A percentile compares a stretch with the other conserved stretches of the same genome.
Evolutionary conservation across 2,329 filamentous ascomycete genomes (phyloP).

Genomic region (Dothideomycetes sp.): DNA sequence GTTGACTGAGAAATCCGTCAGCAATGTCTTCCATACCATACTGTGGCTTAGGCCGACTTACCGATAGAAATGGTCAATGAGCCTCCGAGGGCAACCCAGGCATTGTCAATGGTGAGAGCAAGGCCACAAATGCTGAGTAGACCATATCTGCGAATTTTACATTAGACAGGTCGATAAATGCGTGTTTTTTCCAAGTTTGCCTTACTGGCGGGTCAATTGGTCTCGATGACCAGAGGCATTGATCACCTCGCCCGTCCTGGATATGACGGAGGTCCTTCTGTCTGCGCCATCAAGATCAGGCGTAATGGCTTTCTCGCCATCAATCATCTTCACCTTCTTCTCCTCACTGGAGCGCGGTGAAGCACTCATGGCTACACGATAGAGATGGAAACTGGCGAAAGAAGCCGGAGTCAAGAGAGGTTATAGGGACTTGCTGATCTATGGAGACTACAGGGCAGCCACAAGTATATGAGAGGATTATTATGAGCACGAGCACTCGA

Average conservation of each 20-base stretch:
- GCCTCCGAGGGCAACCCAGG: slow-evolving; percentile 53
- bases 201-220: slow-evolving; percentile 52
- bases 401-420: too few species aligned
- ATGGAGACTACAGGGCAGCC: neutral
- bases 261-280: slow-evolving; percentile 14
- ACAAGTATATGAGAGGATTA: too few species aligned
- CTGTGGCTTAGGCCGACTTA: slow-evolving; percentile 16
- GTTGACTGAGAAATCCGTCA: slow-evolving; percentile 20
- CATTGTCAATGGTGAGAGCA: slow-evolving; percentile 52
- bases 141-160: too few species aligned
- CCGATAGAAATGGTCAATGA: slow-evolving; percentile 45
- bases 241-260: slow-evolving; percentile 33
- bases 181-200: too few species aligned
- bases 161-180: too few species aligned
- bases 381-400: neutral
- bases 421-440: neutral
- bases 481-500: too few species aligned
- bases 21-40: neutral
- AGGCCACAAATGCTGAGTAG: slow-evolving; percentile 41
- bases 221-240: slow-evolving; percentile 56
- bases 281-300: neutral
- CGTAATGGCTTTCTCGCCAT: neutral
- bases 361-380: neutral
- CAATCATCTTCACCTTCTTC: slow-evolving; percentile 1
- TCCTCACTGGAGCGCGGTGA: slow-evolving; percentile 1